Base-by-base conservation (phyloP, 768 basidiomycete species). In the Trametes maxima region DNA sequence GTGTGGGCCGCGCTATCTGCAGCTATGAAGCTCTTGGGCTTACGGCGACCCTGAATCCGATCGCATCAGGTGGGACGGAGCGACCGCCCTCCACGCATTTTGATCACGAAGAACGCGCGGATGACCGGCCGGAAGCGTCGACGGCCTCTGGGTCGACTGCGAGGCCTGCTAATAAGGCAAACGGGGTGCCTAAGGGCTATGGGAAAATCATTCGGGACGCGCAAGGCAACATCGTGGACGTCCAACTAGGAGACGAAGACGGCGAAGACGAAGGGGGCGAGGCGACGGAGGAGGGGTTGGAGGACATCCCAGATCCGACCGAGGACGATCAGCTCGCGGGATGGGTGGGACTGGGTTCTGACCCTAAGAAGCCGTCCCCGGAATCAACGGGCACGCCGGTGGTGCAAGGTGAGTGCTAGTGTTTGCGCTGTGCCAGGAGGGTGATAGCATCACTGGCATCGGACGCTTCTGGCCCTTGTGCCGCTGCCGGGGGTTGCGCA, bases 11-110 rank as follows among this genome's bases (percentile, higher is more conserved):
- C 46, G 66, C n/a, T 57, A 19, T 55, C 59, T 55, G 61, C 64
- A 94, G 92, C 75, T 95, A 94, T 73, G 78, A 83, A 66, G 81
- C 87, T 21, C 80, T 95, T 62, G 91, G 92, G n/a, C 80, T 95
- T 45, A 75, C 84, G 21, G 81, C 86, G 60, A 80, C 83, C 24
- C 78, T 93, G 57, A 87, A 88, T 63, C 89, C 91, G 40, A 80
- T 77, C 19, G 77, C 83, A 19, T 79, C 87, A 47, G 92, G 91
- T 28, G 92, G 92, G 16, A 75, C 80, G 44, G 92, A 94, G 71
- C 76, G 75, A 54, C 66, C 47, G 63, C 40, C 61, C 46, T 40
- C 55, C 37, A 43, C 58, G 48, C 57, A 54, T 19, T 60, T 61
- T 52, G 67, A 57, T 37, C 57, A 50, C 54, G 65, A 58, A 55